phyloP scores from a whole-genome alignment of 2,329 filamentous ascomycete species.

The Talaromyces sp. region DNA sequence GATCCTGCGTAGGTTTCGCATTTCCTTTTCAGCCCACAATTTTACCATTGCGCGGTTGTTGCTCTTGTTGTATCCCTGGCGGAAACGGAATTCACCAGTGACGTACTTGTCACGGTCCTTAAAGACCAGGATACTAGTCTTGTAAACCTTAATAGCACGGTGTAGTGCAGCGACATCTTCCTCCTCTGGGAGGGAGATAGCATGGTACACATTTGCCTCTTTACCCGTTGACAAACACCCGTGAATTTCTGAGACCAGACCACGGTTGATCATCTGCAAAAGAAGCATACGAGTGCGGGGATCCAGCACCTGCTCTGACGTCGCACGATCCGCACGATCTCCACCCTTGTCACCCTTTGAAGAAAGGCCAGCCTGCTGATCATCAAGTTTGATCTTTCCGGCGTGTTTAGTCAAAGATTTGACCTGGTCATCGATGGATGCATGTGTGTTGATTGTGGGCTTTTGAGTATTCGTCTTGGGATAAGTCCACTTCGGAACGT shows the following conservation, averaged over 20 bases:
- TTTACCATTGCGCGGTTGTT: slow-evolving; percentile 98
- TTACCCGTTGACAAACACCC: slow-evolving; percentile 96
- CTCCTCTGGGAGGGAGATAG: slow-evolving; percentile 64
- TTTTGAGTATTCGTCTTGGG: slow-evolving; percentile 78
- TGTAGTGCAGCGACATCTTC: slow-evolving; percentile 62
- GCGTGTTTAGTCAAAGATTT: slow-evolving; percentile 83
- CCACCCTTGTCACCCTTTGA: slow-evolving; percentile 49
- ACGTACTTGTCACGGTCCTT: slow-evolving; percentile 98
- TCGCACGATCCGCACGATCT: slow-evolving; percentile 91
- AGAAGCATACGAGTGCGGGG: slow-evolving; percentile 93
- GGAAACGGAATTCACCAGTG: slow-evolving; percentile 89
- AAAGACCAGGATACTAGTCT: slow-evolving; percentile 96
- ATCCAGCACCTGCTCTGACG: slow-evolving; percentile 91
- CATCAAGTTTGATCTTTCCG: slow-evolving; percentile 78
- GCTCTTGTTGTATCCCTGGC: slow-evolving; percentile 87
- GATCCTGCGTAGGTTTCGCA: slow-evolving; percentile 86
- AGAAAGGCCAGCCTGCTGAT: slow-evolving; percentile 56
- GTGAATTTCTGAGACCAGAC: slow-evolving; percentile 86
- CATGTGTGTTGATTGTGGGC: slow-evolving; percentile 75
- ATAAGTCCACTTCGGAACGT: slow-evolving; percentile 57
- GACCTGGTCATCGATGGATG: slow-evolving; percentile 84
- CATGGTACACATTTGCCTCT: slow-evolving; percentile 97
- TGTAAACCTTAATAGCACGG: slow-evolving; percentile 97
- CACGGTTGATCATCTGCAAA: slow-evolving; percentile 92
- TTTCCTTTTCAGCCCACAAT: slow-evolving; percentile 98